A percentile compares a stretch with the other conserved stretches of the same genome.
Conservation (phyloP, 257 asterid genomes). For the Nicotiana knightiana region DNA sequence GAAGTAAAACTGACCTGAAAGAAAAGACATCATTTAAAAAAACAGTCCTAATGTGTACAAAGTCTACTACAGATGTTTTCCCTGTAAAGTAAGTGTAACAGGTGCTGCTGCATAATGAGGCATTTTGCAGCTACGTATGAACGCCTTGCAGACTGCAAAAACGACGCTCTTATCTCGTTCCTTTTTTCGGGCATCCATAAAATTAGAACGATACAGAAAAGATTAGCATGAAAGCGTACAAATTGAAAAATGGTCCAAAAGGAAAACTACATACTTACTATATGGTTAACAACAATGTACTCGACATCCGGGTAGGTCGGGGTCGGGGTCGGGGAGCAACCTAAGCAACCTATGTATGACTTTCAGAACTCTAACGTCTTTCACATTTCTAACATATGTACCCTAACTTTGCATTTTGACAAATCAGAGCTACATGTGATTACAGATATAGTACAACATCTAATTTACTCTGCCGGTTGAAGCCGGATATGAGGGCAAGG, state of each 20-base stretch:
- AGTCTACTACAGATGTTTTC: background rate
- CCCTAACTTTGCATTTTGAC: slow-evolving; percentile 1
- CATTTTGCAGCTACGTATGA: background rate
- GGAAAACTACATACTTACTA: too few species aligned
- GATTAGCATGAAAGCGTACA: too few species aligned
- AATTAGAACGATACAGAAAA: too few species aligned
- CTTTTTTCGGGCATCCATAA: too few species aligned
- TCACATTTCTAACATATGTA: background rate
- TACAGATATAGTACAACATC: background rate
- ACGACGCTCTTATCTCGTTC: background rate
- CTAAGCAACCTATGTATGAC: slow-evolving; percentile 2
- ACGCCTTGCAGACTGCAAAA: background rate
- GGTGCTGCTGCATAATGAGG: background rate
- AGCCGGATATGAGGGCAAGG: slow-evolving; percentile 71
- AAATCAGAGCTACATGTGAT: slow-evolving; percentile 12
- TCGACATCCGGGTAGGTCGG: background rate
- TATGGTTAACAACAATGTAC: background rate
- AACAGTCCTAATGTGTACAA: too few species aligned
- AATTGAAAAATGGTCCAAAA: too few species aligned
- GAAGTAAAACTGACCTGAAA: background rate
- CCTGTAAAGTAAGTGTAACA: background rate
- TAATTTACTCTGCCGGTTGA: slow-evolving; percentile 11
- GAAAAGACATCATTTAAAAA: background rate
- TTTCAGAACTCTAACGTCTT: slow-evolving; percentile 4
- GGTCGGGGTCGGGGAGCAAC: background rate